Conservation (phyloP, 2,329 filamentous ascomycete genomes). For the Ascochyta lentis region DNA sequence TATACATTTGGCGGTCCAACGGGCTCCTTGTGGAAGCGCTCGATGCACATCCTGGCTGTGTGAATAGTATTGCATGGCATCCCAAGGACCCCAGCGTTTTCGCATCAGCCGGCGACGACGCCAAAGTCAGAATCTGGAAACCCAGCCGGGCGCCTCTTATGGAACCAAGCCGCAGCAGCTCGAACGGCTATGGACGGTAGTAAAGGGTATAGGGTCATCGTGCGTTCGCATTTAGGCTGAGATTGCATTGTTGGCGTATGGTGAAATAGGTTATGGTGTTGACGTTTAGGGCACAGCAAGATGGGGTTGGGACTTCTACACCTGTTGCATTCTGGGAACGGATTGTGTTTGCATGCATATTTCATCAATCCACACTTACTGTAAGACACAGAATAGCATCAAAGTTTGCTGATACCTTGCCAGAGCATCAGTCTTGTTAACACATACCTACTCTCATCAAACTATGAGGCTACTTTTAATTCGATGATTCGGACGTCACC, state of each 20-base stretch:
- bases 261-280: slow-evolving; percentile 1
- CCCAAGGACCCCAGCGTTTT: slow-evolving; percentile 82
- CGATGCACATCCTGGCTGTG: slow-evolving; percentile 76
- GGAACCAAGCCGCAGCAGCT: slow-evolving; percentile 11
- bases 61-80: slow-evolving; percentile 91
- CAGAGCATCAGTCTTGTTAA: not conserved
- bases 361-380: slow-evolving; percentile 4
- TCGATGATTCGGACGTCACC: not conserved
- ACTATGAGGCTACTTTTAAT: not conserved
- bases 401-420: not conserved
- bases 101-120: slow-evolving; percentile 89
- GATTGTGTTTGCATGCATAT: slow-evolving; percentile 12
- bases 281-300: not conserved
- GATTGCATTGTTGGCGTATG: slow-evolving; percentile 13
- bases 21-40: slow-evolving; percentile 78
- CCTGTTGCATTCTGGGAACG: slow-evolving; percentile 10
- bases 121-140: slow-evolving; percentile 78
- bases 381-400: slow-evolving; percentile 3
- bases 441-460: not conserved
- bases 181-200: slow-evolving; percentile 34
- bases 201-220: not conserved
- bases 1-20: slow-evolving; percentile 92
- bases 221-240: not conserved
- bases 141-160: slow-evolving; percentile 25
- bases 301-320: not conserved